These are phyloP conservation scores for Aspergillus uvarum DNA, from an alignment of 2,329 filamentous ascomycete species.

Conservation along the genomic window DNA sequence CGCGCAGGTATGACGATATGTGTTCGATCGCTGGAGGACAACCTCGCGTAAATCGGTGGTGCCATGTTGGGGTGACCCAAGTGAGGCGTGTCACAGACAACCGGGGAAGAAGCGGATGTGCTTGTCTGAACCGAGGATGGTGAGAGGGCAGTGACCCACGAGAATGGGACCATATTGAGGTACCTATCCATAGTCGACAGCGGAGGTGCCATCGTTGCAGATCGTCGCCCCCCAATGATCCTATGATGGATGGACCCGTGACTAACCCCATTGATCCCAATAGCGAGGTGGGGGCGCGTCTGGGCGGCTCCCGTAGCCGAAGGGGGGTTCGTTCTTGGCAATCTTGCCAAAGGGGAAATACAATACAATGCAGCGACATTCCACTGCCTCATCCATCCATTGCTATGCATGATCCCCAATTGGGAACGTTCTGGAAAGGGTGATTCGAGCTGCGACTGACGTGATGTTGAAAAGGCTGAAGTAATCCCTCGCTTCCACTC, in stretches of 20 bases:
- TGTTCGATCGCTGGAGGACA: background rate
- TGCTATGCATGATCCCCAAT: too few relatives aligned
- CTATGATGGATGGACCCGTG: too few relatives aligned
- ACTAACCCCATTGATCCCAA: background rate
- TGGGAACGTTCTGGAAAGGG: too few relatives aligned
- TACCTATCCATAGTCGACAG: too few relatives aligned
- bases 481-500: background rate
- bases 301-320: background rate
- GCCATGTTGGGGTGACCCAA: background rate
- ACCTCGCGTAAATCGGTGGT: constrained; percentile 1
- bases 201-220: too few relatives aligned
- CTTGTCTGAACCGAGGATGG: background rate
- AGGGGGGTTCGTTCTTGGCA: constrained; percentile 1
- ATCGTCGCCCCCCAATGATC: too few relatives aligned
- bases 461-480: background rate
- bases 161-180: too few relatives aligned
- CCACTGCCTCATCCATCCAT: too few relatives aligned
- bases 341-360: background rate
- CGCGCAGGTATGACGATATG: background rate
- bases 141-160: background rate
- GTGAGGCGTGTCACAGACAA: background rate
- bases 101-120: background rate
- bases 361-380: too few relatives aligned
- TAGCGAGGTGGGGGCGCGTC: background rate
- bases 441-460: too few relatives aligned